A percentile compares a stretch with the other conserved stretches of the same genome.
These are phyloP conservation scores for Pterocarpus santalinus DNA, from an alignment of 306 rosid species.

Conservation along the genomic window DNA sequence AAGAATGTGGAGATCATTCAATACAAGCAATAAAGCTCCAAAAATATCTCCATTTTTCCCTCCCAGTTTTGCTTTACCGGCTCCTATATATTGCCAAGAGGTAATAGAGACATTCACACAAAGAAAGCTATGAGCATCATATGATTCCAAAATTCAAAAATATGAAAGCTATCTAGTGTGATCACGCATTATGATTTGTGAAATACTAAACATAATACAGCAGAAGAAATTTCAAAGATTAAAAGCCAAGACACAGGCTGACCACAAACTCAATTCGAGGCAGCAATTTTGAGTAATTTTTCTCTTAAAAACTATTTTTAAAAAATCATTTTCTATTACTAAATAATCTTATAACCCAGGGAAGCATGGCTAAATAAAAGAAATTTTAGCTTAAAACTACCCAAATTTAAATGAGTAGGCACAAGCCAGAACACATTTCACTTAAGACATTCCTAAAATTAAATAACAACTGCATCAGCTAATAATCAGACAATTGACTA, in stretches of 20 bases:
- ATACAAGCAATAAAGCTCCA: background rate
- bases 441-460: background rate
- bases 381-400: background rate
- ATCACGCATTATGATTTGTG: background rate
- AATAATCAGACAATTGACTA: background rate
- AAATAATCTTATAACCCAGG: background rate
- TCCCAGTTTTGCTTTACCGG: background rate
- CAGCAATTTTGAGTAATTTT: background rate
- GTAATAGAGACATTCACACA: background rate
- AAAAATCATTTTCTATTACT: background rate
- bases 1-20: background rate
- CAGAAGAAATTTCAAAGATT: background rate
- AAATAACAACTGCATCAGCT: background rate
- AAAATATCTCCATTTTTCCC: background rate
- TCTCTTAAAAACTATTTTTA: background rate
- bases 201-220: background rate
- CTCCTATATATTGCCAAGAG: background rate
- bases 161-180: background rate
- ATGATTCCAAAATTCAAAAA: background rate
- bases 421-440: background rate
- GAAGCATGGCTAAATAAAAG: background rate
- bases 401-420: background rate
- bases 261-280: conserved; percentile 1
- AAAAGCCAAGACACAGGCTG: background rate
- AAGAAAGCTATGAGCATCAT: background rate